These are phyloP conservation scores for Aspergillus coremiiformis DNA, from an alignment of 495 filamentous ascomycete genomes.

Conservation along the genomic window DNA sequence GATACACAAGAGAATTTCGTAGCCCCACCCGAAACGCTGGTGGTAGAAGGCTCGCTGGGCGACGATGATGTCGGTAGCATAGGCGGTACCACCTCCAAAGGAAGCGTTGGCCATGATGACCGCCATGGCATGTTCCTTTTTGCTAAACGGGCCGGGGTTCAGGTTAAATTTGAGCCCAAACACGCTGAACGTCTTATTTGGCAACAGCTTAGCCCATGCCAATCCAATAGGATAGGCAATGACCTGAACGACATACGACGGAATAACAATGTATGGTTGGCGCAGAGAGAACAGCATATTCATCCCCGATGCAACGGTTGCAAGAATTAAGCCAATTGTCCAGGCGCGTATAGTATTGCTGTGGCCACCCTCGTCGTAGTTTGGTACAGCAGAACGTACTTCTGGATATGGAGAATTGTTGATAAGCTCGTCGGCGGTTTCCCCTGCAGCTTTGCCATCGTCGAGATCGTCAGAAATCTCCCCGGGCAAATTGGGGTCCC, in stretches of 20 bases:
- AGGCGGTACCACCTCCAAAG: slow-evolving; percentile 50
- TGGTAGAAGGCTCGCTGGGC: slow-evolving; percentile 62
- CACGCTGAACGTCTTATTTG: slow-evolving; percentile 42
- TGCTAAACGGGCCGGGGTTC: slow-evolving; percentile 67
- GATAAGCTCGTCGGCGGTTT: slow-evolving; percentile 50
- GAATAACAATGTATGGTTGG: slow-evolving; percentile 57
- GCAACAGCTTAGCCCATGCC: slow-evolving; percentile 47
- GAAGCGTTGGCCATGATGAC: slow-evolving; percentile 59
- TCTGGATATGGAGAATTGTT: slow-evolving; percentile 68
- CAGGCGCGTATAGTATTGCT: slow-evolving; percentile 66
- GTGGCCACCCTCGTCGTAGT: slow-evolving; percentile 58
- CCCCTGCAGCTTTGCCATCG: slow-evolving; percentile 47
- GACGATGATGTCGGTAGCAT: slow-evolving; percentile 59
- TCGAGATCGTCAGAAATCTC: slow-evolving; percentile 54
- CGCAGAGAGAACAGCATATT: slow-evolving; percentile 68
- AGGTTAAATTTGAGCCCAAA: slow-evolving; percentile 51
- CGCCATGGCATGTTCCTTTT: slow-evolving; percentile 58
- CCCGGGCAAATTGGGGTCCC: slow-evolving; percentile 62
- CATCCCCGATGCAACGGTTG: slow-evolving; percentile 57
- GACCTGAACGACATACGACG: slow-evolving; percentile 61
- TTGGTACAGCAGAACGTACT: slow-evolving; percentile 36
- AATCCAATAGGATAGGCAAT: slow-evolving; percentile 62
- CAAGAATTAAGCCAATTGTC: slow-evolving; percentile 60
- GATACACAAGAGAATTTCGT: slow-evolving; percentile 59
- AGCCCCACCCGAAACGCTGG: slow-evolving; percentile 58